These are phyloP conservation scores for Tarenaya hassleriana DNA, from an alignment of 345 rosid species.

Conservation along the genomic window DNA sequence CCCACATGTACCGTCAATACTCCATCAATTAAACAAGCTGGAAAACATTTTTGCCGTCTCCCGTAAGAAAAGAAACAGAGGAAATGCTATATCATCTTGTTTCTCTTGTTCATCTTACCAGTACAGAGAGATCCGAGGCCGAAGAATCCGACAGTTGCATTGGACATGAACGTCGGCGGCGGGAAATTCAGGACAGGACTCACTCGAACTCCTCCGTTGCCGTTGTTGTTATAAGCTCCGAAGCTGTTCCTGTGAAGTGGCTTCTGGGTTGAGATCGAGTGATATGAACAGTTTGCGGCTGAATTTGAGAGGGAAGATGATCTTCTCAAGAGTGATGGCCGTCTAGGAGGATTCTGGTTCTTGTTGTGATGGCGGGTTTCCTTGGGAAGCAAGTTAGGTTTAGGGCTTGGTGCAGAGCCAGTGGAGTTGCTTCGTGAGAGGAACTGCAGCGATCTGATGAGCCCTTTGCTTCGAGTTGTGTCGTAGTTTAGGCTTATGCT, in stretches of 20 bases:
- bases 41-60: neutral
- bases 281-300: slow-evolving; percentile 14
- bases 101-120: slow-evolving; percentile 61
- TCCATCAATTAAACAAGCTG: slow-evolving; percentile 19
- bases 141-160: slow-evolving; percentile 50
- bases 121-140: slow-evolving; percentile 74
- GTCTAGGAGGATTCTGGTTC: slow-evolving; percentile 44
- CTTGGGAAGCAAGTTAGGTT: slow-evolving; percentile 31
- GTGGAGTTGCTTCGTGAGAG: slow-evolving; percentile 84
- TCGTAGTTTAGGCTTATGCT: slow-evolving; percentile 78
- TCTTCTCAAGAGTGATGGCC: slow-evolving; percentile 43
- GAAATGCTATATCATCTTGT: slow-evolving; percentile 29
- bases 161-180: slow-evolving; percentile 56
- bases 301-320: slow-evolving; percentile 32
- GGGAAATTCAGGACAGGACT: slow-evolving; percentile 71
- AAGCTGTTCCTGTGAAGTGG: slow-evolving; percentile 46
- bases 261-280: slow-evolving; percentile 36
- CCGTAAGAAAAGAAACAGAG: slow-evolving; percentile 21
- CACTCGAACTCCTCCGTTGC: slow-evolving; percentile 50
- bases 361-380: slow-evolving; percentile 26
- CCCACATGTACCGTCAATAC: slow-evolving; percentile 39
- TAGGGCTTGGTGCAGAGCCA: slow-evolving; percentile 64
- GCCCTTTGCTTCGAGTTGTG: slow-evolving; percentile 39
- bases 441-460: slow-evolving; percentile 61
- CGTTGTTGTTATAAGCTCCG: slow-evolving; percentile 45